Base-by-base conservation (phyloP, 371 early-diverging fungal genomes). In the Apophysomyces trapeziformis region DNA sequence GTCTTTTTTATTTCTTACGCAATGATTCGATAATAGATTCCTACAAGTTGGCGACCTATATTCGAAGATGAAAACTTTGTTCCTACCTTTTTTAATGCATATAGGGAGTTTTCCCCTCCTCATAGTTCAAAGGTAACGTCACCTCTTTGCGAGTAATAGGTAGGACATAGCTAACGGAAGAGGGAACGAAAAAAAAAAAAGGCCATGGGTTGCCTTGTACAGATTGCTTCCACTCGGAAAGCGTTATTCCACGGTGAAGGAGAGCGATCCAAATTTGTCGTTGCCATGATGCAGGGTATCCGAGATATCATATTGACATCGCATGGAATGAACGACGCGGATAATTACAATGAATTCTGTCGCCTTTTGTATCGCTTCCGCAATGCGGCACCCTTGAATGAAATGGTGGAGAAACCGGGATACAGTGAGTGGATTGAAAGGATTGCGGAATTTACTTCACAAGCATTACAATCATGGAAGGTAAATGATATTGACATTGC, bases 281-380 rank as follows among this genome's bases (percentile, higher is more conserved):
- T 85, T 36, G 81, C 78, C 44, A 84, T 94, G 57, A 86, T 93
- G 82, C 78, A 85, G 35, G 94, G 91, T n/a, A 89, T 89, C 0
- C 73, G 82, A 2, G 86, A 89, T 58, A 90, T 94, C 5, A 78
- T 96, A 35, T 65, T 79, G 0, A 79, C 83, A 5, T 82, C 86
- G 0, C 76, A 83, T 39, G 91, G 92, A 0, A 75, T 94, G 67
- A 84, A 88, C 54, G 89, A 94, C 45, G 74, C 83, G 1, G 86
- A 89, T 58, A 95, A 92, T 70, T 93, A 88, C 78, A 94, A 95
- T 68, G 93, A 93, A 74, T 88, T 96, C 68, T 92, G 93, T 65
- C 86, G 95, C 36, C 78, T 95, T 68, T 76, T 96, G 61, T 87
- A 90, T 14, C 82, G 97, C 32, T 92, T 96, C 74, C 87, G 93